phyloP scores from a whole-genome alignment of 2,329 filamentous ascomycete species.

The Hypoxylon sp. region DNA sequence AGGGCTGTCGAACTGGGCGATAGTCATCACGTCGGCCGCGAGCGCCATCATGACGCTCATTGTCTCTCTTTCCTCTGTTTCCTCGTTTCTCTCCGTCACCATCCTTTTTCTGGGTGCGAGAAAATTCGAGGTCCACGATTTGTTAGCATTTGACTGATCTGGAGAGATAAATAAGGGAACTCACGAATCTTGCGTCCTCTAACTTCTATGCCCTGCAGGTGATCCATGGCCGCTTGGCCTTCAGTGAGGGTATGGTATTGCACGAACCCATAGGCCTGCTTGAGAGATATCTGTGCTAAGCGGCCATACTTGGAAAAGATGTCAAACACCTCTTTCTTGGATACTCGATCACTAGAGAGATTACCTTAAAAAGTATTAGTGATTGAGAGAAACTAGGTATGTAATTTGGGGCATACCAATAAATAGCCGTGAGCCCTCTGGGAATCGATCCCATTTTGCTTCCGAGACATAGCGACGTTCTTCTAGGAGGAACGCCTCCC shows the following conservation, averaged over 20 bases:
- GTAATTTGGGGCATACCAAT: slow-evolving; percentile 71
- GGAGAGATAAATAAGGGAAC: slow-evolving; percentile 56
- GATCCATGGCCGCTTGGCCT: slow-evolving; percentile 80
- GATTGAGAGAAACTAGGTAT: slow-evolving; percentile 34
- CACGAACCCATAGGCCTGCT: slow-evolving; percentile 96
- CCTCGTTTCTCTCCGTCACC: slow-evolving; percentile 77
- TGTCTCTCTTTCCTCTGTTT: slow-evolving; percentile 63
- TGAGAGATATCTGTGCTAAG: slow-evolving; percentile 94
- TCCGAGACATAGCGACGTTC: slow-evolving; percentile 83
- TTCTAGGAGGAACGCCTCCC: slow-evolving; percentile 80
- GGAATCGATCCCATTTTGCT: slow-evolving; percentile 86
- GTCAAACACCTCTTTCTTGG: slow-evolving; percentile 93
- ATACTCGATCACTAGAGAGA: slow-evolving; percentile 91
- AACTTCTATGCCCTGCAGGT: slow-evolving; percentile 84
- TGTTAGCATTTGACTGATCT: slow-evolving; percentile 29
- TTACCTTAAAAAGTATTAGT: slow-evolving; percentile 75
- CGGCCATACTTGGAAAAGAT: slow-evolving; percentile 88
- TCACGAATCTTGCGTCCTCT: slow-evolving; percentile 94
- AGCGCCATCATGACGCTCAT: slow-evolving; percentile 57
- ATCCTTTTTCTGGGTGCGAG: slow-evolving; percentile 86
- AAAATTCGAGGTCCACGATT: slow-evolving; percentile 84
- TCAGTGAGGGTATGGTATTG: slow-evolving; percentile 87
- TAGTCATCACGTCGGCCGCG: slow-evolving; percentile 51
- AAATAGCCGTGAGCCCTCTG: slow-evolving; percentile 82
- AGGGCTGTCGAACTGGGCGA: slow-evolving; percentile 47